Base-by-base conservation (phyloP, 208 protist species). In the Strigomonas culicis region DNA sequence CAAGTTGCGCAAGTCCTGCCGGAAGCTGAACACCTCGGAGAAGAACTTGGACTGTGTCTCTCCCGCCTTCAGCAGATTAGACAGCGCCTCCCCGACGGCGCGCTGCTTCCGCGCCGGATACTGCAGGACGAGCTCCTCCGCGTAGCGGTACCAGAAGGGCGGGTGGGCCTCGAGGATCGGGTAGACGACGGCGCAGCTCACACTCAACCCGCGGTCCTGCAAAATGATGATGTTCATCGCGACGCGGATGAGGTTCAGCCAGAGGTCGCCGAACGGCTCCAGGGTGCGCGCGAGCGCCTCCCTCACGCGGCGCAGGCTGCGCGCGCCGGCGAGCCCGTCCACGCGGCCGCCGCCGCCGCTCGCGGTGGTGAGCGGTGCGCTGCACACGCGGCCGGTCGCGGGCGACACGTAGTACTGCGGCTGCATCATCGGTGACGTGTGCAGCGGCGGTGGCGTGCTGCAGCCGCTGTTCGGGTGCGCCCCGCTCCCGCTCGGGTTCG, bases 161-260 rank as follows among this genome's bases (percentile, higher is more conserved):
- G 88, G 86, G 68, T 95, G 80, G 3, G 82, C 72, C 39, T 95
- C 85, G 56, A 92, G 87, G 58, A 95, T 92, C 15, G 85, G 83
- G 74, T 79, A 92, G 44, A 91, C 81, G 22, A 92, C 80, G 1
- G 75, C 51, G 59, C 81, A 87, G 72, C 85, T 88, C 30, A 77
- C 69, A 50, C 77, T 86, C 21, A 92, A 62, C 22, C 77, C 85
- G 44, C 85, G 85, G 52, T 95, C 88, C 61, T 90, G 88, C 57
- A 81, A 82, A 13, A 79, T 75, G 63, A 92, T 95, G 30, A 95
- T 80, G 63, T 87, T 84, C 88, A 95, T 95, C 10, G 82, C 82
- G 0, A 84, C 73, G 0, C 74, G 60, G 43, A 95, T 78, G 27
- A 95, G 77, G n/a, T 74, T 68, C 59, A 77, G 49, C 86, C 88